Evolutionary conservation across 2,329 filamentous ascomycete genomes (phyloP), one percentile per base, ranked within the genome.

Genomic region (Coniochaeta sp.): DNA sequence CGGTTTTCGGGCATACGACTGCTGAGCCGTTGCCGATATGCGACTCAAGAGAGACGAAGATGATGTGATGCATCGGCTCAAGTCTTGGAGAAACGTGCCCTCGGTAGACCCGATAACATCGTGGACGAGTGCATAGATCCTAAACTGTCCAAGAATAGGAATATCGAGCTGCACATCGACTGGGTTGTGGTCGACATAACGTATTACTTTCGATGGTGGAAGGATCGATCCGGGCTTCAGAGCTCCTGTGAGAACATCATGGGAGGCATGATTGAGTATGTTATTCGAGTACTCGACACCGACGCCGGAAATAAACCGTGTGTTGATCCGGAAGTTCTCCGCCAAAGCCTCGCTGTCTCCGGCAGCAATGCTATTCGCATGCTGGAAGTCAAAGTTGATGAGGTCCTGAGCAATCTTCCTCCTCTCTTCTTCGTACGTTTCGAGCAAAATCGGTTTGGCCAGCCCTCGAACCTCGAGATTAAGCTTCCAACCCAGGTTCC

Each of bases 111-210:
- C 71, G 59, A 79, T 76, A 2, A 90, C 77, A 66, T 90, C 80
- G 67, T 82, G 84, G 62, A 85, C 82, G 62, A 93, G 81, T 62
- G 91, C 80, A 71, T 89, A 91, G 55, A 91, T 82, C 56, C 88
- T 82, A 76, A 92, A 93, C 68, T 93, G 89, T 24, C 89, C 87
- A 4, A 92, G 77, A 72, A 91, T 83, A 1, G 89, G 89, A 54
- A 92, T 89, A 67, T 92, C 89, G 7, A 91, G 83, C 69, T 93
- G 88, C 30, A 92, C 76, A 65, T 92, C 87, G 47, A 92, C 84
- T 0, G 89, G 89, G 66, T 92, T 92, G 4, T 88, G 86, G 72
- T 93, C 89, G 58, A 91, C 82, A 69, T 88, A 91, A 32, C 89
- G 82, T 0, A 87, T 89, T 22, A 87, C 88, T 71, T 84, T 89